phyloP scores from a whole-genome alignment of 1,139 yeast species.

The Pichia sp. region DNA sequence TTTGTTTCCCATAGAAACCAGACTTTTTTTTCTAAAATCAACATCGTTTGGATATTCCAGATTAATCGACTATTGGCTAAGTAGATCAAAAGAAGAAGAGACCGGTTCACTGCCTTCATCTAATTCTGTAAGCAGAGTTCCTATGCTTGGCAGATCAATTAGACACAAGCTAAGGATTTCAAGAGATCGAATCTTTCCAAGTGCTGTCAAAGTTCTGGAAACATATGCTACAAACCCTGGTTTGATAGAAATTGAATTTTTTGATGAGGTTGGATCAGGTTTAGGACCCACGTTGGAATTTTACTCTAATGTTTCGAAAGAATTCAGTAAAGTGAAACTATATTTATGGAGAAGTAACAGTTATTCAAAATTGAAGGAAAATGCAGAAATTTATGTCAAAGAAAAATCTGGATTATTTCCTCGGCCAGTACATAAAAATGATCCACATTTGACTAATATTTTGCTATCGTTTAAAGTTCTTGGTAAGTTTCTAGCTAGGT shows the following conservation, averaged over 20 bases:
- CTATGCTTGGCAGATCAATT: slow-evolving; percentile 59
- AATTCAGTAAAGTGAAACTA: slow-evolving; percentile 53
- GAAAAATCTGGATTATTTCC: slow-evolving; percentile 65
- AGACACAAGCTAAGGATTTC: slow-evolving; percentile 79
- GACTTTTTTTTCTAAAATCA: slow-evolving; percentile 73
- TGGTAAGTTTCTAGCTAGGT: slow-evolving; percentile 83
- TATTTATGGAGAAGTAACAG: slow-evolving; percentile 63
- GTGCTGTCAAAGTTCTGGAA: slow-evolving; percentile 75
- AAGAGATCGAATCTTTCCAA: slow-evolving; percentile 62
- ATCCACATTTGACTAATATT: slow-evolving; percentile 37
- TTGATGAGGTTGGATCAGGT: slow-evolving; percentile 94
- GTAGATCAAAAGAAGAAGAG: slow-evolving; percentile 35
- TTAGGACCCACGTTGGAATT: slow-evolving; percentile 94
- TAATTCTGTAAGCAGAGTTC: slow-evolving; percentile 27
- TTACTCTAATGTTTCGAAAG: slow-evolving; percentile 74
- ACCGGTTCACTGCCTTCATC: background rate
- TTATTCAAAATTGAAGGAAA: slow-evolving; percentile 24
- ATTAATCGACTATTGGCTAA: slow-evolving; percentile 73
- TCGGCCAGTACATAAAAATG: slow-evolving; percentile 43
- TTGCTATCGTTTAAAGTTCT: slow-evolving; percentile 55
- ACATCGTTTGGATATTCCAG: slow-evolving; percentile 92
- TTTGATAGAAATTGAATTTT: slow-evolving; percentile 79
- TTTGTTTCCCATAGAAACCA: slow-evolving; percentile 75
- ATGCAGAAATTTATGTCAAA: slow-evolving; percentile 36
- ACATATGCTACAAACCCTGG: slow-evolving; percentile 77